Evolutionary conservation across 345 rosid genomes (phyloP), one percentile per base, ranked within the genome.

Genomic region (Salix udensis): DNA sequence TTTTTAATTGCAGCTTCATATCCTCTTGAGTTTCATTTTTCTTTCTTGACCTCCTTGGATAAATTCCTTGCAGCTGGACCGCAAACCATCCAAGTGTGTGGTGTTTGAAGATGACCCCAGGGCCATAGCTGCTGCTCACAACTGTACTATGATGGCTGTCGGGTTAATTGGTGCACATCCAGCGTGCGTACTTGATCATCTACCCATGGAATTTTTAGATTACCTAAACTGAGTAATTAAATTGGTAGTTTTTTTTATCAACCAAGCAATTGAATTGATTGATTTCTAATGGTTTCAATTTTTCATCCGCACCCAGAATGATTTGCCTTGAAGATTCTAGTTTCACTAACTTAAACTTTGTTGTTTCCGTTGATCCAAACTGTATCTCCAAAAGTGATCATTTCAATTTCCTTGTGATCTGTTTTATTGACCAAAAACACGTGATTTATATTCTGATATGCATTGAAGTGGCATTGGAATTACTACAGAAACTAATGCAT

Each of bases 61-160:
- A 42, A 39, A 67, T 82, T 70, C 52, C 60, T 78, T 40, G 86
- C 91, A 95, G 98, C 86, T 95, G 80, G 98, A 95, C 78, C 85
- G 98, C 67, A 95, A 95, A 82, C 98, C 98, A 18, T 88, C 97
- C 1, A 95, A 93, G 82, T 95, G 98, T 71, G 91, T 95, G 24
- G 98, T 91, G 55, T 95, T 95, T 70, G 97, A 91, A 84, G 98
- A 93, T 84, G 96, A 93, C 74, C 97, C 97, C 21, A 84, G 98
- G 70, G 96, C 93, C 72, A 88, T 91, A 71, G 84, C 98, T 16
- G 98, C 98, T 0, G 97, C 98, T 77, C 98, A 95, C 82, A 93
- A 93, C 80, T 95, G 98, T 80, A 95, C 97, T 8, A 93, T 95
- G 98, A 95, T 95, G 98, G 97, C 97, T 6, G 84, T 95, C 52